Conservation (phyloP, 2,329 filamentous ascomycete species). For the Beauveria scarabaeidicola region DNA sequence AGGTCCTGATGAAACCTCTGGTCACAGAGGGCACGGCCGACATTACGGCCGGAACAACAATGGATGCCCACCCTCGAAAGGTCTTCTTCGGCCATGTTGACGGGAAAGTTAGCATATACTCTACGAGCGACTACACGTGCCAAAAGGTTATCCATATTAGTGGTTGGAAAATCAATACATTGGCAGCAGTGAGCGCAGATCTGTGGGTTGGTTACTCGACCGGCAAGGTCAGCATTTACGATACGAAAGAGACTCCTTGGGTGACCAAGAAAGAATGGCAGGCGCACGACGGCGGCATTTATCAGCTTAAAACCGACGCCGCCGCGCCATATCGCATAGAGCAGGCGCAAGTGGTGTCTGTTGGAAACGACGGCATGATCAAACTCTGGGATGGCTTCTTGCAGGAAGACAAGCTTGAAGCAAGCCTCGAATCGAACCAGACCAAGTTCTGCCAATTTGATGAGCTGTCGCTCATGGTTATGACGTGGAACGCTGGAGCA, state of each 20-base stretch:
- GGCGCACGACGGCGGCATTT: constrained; percentile 76
- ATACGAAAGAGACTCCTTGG: constrained; percentile 77
- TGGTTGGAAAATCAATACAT: constrained; percentile 86
- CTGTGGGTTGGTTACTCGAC: constrained; percentile 95
- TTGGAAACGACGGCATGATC: constrained; percentile 80
- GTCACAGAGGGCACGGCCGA: constrained; percentile 69
- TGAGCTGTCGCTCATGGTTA: constrained; percentile 67
- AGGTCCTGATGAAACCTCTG: constrained; percentile 64
- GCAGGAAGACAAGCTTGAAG: constrained; percentile 90
- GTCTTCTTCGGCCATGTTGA: constrained; percentile 89
- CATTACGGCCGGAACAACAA: constrained; percentile 71
- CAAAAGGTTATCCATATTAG: constrained; percentile 78
- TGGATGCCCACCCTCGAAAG: constrained; percentile 65
- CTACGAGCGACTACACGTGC: constrained; percentile 65
- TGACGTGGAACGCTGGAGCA: constrained; percentile 98
- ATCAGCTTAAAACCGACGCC: constrained; percentile 67
- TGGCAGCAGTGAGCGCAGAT: constrained; percentile 71
- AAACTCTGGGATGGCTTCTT: constrained; percentile 87
- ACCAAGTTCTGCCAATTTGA: constrained; percentile 78
- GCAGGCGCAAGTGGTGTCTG: constrained; percentile 72
- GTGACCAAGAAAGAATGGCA: constrained; percentile 89
- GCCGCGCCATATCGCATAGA: constrained; percentile 81
- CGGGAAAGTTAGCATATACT: constrained; percentile 93
- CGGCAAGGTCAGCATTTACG: constrained; percentile 88
- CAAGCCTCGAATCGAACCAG: constrained; percentile 77